Conservation (phyloP, 1,284 basidiomycete species). For the Cryptococcus sp. region DNA sequence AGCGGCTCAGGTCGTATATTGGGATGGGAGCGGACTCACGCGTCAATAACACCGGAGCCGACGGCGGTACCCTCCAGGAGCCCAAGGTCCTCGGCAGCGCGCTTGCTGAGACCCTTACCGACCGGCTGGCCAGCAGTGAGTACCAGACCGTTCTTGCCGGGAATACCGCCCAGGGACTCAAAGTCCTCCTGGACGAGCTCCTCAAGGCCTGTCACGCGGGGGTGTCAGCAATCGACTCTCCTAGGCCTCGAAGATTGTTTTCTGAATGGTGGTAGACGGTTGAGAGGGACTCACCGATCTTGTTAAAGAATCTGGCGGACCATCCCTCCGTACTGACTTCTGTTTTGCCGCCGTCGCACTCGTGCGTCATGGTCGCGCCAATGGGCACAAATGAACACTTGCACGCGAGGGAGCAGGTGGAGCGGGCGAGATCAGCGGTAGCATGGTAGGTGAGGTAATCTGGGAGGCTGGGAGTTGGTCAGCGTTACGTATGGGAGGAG, state of each 20-base stretch:
- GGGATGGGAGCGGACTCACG: conserved; percentile 55
- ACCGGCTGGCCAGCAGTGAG: conserved; percentile 91
- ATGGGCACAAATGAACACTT: conserved; percentile 95
- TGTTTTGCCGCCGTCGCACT: conserved; percentile 39
- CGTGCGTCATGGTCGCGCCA: conserved; percentile 47
- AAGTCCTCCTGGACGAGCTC: conserved; percentile 59
- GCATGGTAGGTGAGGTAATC: conserved; percentile 94
- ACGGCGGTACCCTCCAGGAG: conserved; percentile 85
- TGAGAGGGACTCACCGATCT: conserved; percentile 59
- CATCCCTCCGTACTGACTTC: conserved; percentile 61
- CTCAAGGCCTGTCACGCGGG: conserved; percentile 33
- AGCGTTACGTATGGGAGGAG: background rate
- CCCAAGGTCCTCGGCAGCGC: conserved; percentile 80
- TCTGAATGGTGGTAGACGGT: background rate
- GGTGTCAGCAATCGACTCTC: background rate
- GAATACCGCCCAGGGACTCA: conserved; percentile 71
- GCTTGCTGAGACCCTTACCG: conserved; percentile 72
- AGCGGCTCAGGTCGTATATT: background rate
- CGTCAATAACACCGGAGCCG: conserved; percentile 92
- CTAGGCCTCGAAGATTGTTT: background rate
- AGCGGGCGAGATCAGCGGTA: conserved; percentile 73
- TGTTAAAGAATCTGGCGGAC: conserved; percentile 80
- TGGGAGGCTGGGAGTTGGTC: conserved; percentile 58
- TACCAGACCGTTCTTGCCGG: conserved; percentile 59
- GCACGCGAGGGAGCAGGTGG: conserved; percentile 90